These are phyloP conservation scores for Linnemannia schmuckeri DNA, from an alignment of 192 early-diverging fungal genomes.

Conservation along the genomic window DNA sequence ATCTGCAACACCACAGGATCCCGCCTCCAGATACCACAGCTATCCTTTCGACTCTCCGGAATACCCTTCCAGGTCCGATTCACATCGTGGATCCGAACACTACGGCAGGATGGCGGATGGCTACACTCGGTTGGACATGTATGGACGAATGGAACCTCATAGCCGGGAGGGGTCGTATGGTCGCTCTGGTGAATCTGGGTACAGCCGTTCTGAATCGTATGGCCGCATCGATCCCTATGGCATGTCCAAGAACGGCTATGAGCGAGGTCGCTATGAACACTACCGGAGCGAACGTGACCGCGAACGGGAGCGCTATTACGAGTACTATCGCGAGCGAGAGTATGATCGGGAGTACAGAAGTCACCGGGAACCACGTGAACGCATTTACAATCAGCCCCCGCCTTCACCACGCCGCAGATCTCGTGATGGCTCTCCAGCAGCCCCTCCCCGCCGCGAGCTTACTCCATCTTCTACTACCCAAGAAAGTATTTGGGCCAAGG, in stretches of 20 bases:
- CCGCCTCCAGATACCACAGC: conserved; percentile 19
- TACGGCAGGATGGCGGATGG: conserved; percentile 17
- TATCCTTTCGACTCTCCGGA: conserved; percentile 40
- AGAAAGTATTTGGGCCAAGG: conserved; percentile 23
- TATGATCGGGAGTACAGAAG: conserved; percentile 41
- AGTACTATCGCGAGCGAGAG: conserved; percentile 49
- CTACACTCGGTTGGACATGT: conserved; percentile 36
- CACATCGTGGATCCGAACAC: conserved; percentile 29
- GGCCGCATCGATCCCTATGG: conserved; percentile 39
- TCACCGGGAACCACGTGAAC: conserved; percentile 37
- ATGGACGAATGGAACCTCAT: conserved; percentile 35
- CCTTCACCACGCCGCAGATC: conserved; percentile 36
- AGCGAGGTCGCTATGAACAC: conserved; percentile 51
- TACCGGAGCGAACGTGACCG: conserved; percentile 45
- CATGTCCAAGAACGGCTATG: conserved; percentile 35
- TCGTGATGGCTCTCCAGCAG: conserved; percentile 27
- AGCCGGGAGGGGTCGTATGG: conserved; percentile 42
- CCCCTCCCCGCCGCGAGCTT: conserved; percentile 11
- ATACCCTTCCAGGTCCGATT: conserved; percentile 31
- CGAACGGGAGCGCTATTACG: conserved; percentile 44
- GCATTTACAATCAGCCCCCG: conserved; percentile 20
- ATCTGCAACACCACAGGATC: conserved; percentile 11
- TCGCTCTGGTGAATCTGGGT: conserved; percentile 29
- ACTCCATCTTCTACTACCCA: conserved; percentile 25
- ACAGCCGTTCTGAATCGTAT: conserved; percentile 37